Conservation (phyloP, 176 grass and related monocot genomes). For the Avena insularis region DNA sequence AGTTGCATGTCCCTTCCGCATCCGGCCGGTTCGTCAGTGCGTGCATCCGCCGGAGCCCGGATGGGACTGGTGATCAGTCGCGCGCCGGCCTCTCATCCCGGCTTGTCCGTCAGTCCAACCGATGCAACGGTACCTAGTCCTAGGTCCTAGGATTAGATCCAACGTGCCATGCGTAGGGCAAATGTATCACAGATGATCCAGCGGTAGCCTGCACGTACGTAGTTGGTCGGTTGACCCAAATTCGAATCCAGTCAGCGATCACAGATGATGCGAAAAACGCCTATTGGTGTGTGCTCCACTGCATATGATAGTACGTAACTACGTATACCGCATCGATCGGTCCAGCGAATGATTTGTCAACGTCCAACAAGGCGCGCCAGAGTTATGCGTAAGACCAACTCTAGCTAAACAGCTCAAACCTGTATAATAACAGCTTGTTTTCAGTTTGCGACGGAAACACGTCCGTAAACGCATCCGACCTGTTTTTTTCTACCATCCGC, state of each 20-base stretch:
- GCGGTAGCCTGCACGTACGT: neutral
- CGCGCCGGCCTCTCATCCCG: neutral
- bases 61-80: neutral
- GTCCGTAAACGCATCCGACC: no score
- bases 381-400: constrained; percentile 3
- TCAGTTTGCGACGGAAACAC: no score
- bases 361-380: constrained; percentile 21
- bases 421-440: no score
- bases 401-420: no score
- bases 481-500: no score
- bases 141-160: neutral
- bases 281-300: neutral
- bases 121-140: neutral
- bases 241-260: no score
- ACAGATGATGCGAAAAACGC: neutral
- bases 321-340: neutral
- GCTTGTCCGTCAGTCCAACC: neutral
- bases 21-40: neutral
- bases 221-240: neutral
- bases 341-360: constrained; percentile 37
- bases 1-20: constrained; percentile 30
- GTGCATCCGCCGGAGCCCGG: neutral
- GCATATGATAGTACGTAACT: no score
- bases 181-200: neutral
- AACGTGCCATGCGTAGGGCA: neutral